Percentiles rank a stretch among this genome's conserved stretches.
Conservation (phyloP, 1,139 yeast genomes). For the Yamadazyma aaseri region DNA sequence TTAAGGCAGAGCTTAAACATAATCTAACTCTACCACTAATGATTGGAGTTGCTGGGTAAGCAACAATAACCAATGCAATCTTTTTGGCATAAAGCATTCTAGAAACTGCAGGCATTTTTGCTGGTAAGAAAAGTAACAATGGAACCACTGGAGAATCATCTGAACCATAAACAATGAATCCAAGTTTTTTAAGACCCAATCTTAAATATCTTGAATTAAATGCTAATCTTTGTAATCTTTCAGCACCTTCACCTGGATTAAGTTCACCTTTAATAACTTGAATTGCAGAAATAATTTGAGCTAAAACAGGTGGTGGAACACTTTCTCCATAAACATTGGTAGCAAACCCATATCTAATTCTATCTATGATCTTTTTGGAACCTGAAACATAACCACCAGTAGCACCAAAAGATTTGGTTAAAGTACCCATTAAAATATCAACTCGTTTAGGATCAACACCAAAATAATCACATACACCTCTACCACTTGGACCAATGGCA, state of each 20-base stretch:
- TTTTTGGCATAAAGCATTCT: conserved; percentile 75
- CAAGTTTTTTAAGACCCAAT: conserved; percentile 84
- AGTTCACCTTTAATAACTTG: conserved; percentile 76
- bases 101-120: conserved; percentile 91
- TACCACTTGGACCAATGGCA: conserved; percentile 91
- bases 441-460: conserved; percentile 71
- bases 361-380: conserved; percentile 63
- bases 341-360: conserved; percentile 69
- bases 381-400: conserved; percentile 97
- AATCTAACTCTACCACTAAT: conserved; percentile 87
- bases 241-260: conserved; percentile 90
- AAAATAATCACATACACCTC: conserved; percentile 94
- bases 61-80: conserved; percentile 93
- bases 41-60: conserved; percentile 96
- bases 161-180: conserved; percentile 91
- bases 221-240: conserved; percentile 88
- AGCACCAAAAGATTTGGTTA: conserved; percentile 97
- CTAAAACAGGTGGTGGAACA: conserved; percentile 85
- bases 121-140: conserved; percentile 79
- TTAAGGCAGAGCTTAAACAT: conserved; percentile 88
- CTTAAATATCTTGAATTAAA: conserved; percentile 92
- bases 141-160: conserved; percentile 98
- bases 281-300: conserved; percentile 82
- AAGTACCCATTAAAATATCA: conserved; percentile 94
- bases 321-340: conserved; percentile 81